Evolutionary conservation across 148 eudicot genomes (phyloP), one percentile per base, ranked within the genome.

Genomic region (Fagopyrum tataricum): DNA sequence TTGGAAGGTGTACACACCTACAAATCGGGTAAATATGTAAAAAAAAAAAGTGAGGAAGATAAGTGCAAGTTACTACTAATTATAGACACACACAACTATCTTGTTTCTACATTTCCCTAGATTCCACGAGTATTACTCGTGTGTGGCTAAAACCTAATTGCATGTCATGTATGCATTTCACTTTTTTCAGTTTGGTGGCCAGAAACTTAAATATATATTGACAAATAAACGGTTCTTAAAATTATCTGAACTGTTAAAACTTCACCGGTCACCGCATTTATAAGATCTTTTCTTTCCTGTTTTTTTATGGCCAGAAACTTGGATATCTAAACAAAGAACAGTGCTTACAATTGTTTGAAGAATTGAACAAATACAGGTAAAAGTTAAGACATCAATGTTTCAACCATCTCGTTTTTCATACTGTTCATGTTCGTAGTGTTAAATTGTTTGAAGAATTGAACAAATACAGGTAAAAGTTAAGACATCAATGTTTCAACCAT

Each of bases 331-430:
- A 96, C 84, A 84, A 90, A 75, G 81, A 82, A 1, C 97, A 96
- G 73, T 96, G 96, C 71, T 79, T 84, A 49, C 78, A 44, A 40
- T 82, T 96, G 74, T 96, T 96, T 78, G 94, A 87, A 58, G 99
- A 92, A 79, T 85, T 96, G 49, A 90, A 90, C 78, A 88, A 78
- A 56, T 96, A 96, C 94, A 90, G 98, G 98, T 94, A 78, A 59
- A 59, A n/a, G 13, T 59, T 59, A 10, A 59, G 23, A 1, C 39
- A 37, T 64, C 68, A 64, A 1, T 5, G 39, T 64, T 42, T 64
- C 69, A 64, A 64, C 18, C 15, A 15, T 64, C 7, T 5, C 5
- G 44, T 64, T 37, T 26, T 11, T 21, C 41, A 26, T 24, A 13
- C 11, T 61, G 14, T 31, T 31, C 40, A 61, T 61, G n/a, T 61